Percentiles rank a stretch among this genome's conserved stretches.
phyloP scores from a whole-genome alignment of 352 stramenopile genomes.

The Phytophthora colocasiae region DNA sequence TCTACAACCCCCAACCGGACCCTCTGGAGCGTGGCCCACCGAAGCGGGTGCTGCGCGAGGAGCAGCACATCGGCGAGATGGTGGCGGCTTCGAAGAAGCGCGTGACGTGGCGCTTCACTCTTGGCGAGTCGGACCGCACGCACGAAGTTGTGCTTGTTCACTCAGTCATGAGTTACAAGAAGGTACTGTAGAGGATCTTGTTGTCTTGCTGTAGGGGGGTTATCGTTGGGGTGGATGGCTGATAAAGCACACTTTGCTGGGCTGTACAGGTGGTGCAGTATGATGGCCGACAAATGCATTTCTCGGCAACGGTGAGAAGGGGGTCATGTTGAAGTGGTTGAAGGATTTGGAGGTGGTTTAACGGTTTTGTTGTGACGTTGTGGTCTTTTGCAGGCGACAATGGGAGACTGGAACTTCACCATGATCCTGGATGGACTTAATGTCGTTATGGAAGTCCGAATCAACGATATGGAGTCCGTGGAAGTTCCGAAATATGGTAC shows the following conservation, averaged over 20 bases:
- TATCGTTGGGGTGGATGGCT: conserved; percentile 9
- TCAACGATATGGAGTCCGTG: conserved; percentile 78
- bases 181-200: conserved; percentile 36
- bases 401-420: conserved; percentile 80
- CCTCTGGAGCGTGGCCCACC: conserved; percentile 71
- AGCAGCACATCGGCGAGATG: conserved; percentile 83
- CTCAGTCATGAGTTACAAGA: conserved; percentile 90
- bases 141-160: conserved; percentile 84
- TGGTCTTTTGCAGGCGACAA: conserved; percentile 50
- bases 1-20: conserved; percentile 79
- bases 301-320: conserved; percentile 69
- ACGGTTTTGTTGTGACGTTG: conserved; percentile 20
- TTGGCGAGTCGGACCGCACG: conserved; percentile 73
- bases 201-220: conserved; percentile 1
- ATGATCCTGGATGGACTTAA: conserved; percentile 85
- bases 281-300: conserved; percentile 84
- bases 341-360: conserved; percentile 9
- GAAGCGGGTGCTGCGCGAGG: conserved; percentile 75
- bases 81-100: conserved; percentile 86
- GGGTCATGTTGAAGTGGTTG: conserved; percentile 8
- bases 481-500: conserved; percentile 89
- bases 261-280: conserved; percentile 70
- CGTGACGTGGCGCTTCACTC: conserved; percentile 83
- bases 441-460: conserved; percentile 82
- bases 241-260: neutral